A percentile compares a stretch with the other conserved stretches of the same genome.
phyloP scores from a whole-genome alignment of 441 rosid genomes.

The Adansonia gregorii region DNA sequence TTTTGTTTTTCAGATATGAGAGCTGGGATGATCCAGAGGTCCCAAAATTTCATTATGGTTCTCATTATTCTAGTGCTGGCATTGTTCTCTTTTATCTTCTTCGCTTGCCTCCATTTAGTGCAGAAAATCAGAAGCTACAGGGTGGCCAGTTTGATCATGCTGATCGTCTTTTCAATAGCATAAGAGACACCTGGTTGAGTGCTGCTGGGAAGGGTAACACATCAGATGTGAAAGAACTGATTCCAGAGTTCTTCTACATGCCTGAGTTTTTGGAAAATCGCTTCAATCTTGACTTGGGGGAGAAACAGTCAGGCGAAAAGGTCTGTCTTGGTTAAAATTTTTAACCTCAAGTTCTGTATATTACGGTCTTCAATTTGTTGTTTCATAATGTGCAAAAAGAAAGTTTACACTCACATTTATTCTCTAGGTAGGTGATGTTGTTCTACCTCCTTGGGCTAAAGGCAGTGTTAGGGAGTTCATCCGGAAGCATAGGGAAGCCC shows the following conservation, averaged over 20 bases:
- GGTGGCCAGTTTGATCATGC: slow-evolving; percentile 99
- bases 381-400: slow-evolving; percentile 15
- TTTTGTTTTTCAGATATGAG: slow-evolving; percentile 72
- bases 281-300: slow-evolving; percentile 92
- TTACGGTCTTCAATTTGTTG: slow-evolving; percentile 14
- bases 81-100: slow-evolving; percentile 98
- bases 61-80: slow-evolving; percentile 99
- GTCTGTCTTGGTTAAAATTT: slow-evolving; percentile 54
- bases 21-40: slow-evolving; percentile 99
- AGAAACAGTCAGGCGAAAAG: slow-evolving; percentile 99
- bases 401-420: background rate
- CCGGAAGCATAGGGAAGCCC: slow-evolving; percentile 92
- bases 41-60: slow-evolving; percentile 99
- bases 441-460: slow-evolving; percentile 98
- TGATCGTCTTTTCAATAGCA: slow-evolving; percentile 95
- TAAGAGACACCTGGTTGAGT: slow-evolving; percentile 98
- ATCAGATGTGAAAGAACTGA: slow-evolving; percentile 98
- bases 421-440: slow-evolving; percentile 81
- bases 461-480: slow-evolving; percentile 96
- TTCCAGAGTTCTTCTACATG: slow-evolving; percentile 99
- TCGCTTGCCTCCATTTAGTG: slow-evolving; percentile 98
- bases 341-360: background rate
- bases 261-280: slow-evolving; percentile 94
- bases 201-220: slow-evolving; percentile 99
- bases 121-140: slow-evolving; percentile 98